Conservation (phyloP, 2,329 filamentous ascomycete species). For the Stachybotrys echinatus region DNA sequence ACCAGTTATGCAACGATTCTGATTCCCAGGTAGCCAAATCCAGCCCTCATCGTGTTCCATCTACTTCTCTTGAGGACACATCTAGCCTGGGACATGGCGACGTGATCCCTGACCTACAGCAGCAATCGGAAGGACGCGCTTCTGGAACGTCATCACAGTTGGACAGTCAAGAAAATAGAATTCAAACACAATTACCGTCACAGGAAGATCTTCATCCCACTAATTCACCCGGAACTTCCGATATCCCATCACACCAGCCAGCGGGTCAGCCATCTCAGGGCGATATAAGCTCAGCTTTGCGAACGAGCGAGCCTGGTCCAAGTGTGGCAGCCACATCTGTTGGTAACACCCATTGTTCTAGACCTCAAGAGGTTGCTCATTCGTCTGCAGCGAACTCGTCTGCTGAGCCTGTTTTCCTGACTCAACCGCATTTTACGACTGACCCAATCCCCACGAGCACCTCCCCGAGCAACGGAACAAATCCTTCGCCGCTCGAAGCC, state of each 20-base stretch:
- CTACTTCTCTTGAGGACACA: not conserved
- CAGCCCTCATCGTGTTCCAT: not conserved
- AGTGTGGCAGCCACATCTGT: not conserved
- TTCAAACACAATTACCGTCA: not conserved
- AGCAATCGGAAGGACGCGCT: not conserved
- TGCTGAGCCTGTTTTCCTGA: slow-evolving; percentile 7
- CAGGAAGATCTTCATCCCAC: not conserved
- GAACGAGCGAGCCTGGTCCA: not conserved
- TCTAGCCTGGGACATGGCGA: not conserved
- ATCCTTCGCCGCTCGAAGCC: not conserved
- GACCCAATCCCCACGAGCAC: not conserved
- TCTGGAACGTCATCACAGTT: not conserved
- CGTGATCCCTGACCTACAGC: not conserved
- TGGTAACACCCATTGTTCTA: not conserved
- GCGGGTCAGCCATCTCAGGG: not conserved
- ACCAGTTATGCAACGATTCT: not conserved
- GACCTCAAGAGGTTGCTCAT: not conserved
- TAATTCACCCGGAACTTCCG: not conserved
- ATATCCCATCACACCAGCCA: slow-evolving; percentile 5
- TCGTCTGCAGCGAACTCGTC: not conserved
- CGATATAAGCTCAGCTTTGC: not conserved
- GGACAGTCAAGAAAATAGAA: not conserved
- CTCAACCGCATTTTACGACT: slow-evolving; percentile 5
- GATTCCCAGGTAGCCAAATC: not conserved
- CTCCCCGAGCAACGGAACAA: not conserved